phyloP scores from a whole-genome alignment of 139 green algal genomes.

The Medakamo hakoo region DNA sequence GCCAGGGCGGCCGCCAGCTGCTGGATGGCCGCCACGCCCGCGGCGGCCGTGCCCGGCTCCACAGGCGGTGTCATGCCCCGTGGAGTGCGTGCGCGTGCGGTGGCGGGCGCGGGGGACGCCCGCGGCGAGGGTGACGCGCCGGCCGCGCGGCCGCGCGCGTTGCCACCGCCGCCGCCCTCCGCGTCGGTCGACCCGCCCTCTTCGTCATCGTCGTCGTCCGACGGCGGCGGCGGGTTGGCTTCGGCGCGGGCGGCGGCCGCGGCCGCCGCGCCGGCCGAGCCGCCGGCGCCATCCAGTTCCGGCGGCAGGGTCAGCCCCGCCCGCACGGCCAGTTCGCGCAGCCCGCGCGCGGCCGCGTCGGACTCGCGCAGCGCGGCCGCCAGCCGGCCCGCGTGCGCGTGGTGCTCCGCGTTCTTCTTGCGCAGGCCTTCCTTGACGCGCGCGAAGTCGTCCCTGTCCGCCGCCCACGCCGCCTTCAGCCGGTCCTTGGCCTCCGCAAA shows the following conservation, averaged over 20 bases:
- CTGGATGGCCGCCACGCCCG: background rate
- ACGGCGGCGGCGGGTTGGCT: background rate
- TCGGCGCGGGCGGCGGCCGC: background rate
- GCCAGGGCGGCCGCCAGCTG: background rate
- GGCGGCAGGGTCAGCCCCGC: conserved; percentile 2
- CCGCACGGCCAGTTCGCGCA: conserved; percentile 9
- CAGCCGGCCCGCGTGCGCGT: conserved; percentile 10
- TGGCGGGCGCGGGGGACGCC: too few species aligned
- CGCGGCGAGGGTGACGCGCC: too few species aligned
- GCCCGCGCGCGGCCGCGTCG: conserved; percentile 3
- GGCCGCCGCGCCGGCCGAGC: background rate
- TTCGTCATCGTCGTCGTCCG: background rate
- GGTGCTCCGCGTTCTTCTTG: conserved; percentile 18
- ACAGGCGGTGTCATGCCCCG: too few species aligned
- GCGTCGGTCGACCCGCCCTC: background rate
- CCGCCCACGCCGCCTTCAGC: conserved; percentile 11
- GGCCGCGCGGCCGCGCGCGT: too few species aligned
- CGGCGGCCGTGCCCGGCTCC: background rate
- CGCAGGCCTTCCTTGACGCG: conserved; percentile 11
- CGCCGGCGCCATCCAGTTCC: conserved; percentile 2
- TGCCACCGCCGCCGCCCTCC: too few species aligned
- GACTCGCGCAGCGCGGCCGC: conserved; percentile 8
- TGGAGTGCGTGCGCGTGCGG: too few species aligned
- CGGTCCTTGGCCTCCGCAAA: conserved; percentile 13
- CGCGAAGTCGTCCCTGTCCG: conserved; percentile 13